Evolutionary conservation across 2,329 filamentous ascomycete genomes (phyloP).

Genomic region (Daldinia eschscholtzii): DNA sequence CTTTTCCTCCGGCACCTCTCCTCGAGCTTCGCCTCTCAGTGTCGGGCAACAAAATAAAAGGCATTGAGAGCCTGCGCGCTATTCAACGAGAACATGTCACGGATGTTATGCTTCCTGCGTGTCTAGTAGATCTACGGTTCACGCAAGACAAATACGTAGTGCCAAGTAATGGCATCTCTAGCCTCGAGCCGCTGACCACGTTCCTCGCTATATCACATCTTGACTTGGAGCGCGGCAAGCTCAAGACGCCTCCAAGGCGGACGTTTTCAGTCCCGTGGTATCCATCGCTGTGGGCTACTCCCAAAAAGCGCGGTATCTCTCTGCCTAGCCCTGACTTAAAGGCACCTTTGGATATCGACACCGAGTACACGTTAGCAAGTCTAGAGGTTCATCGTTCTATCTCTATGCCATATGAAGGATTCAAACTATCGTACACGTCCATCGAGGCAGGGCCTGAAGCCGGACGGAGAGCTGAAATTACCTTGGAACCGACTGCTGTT

Average conservation of each 20-base stretch:
- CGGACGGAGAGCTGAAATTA: conserved; percentile 65
- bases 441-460: conserved; percentile 65
- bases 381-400: conserved; percentile 65
- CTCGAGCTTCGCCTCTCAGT: conserved; percentile 57
- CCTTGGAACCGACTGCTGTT: conserved; percentile 54
- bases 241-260: conserved; percentile 55
- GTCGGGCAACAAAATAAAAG: conserved; percentile 52
- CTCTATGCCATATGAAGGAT: conserved; percentile 58
- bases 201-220: conserved; percentile 63
- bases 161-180: conserved; percentile 47
- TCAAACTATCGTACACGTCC: conserved; percentile 64
- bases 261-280: conserved; percentile 51
- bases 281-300: conserved; percentile 31
- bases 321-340: too few relatives aligned
- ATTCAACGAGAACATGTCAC: conserved; percentile 55
- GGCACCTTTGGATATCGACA: conserved; percentile 33
- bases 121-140: conserved; percentile 64
- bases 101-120: conserved; percentile 62
- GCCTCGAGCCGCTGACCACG: conserved; percentile 53
- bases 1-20: conserved; percentile 46
- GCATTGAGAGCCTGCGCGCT: conserved; percentile 54
- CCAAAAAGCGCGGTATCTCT: conserved; percentile 20
- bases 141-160: conserved; percentile 54
- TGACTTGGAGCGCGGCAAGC: conserved; percentile 57
- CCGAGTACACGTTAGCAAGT: conserved; percentile 61